phyloP scores from a whole-genome alignment of 768 basidiomycete species.

The Floccularia luteovirens region DNA sequence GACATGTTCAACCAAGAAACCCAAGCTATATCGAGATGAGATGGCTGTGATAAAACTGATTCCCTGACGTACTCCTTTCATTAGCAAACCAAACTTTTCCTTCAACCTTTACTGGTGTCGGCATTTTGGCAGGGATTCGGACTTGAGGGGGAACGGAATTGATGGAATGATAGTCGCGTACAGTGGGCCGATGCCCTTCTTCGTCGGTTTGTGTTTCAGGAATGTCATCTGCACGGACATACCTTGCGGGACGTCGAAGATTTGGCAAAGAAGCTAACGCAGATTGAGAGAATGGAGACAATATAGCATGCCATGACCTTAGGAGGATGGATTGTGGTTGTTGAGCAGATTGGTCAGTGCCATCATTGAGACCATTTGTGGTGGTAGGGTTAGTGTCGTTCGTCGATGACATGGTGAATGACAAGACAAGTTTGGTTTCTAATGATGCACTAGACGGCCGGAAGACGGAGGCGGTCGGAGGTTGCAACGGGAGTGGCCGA shows the following conservation, averaged over 20 bases:
- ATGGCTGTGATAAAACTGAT: not conserved
- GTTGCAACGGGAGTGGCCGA: not conserved
- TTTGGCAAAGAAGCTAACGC: slow-evolving; percentile 46
- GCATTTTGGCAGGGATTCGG: slow-evolving; percentile 74
- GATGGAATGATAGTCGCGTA: slow-evolving; percentile 73
- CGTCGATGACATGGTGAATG: not conserved
- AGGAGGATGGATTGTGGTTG: slow-evolving; percentile 38
- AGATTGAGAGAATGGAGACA: slow-evolving; percentile 58
- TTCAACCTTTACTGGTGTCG: slow-evolving; percentile 81
- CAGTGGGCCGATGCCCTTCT: slow-evolving; percentile 48
- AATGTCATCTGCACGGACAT: slow-evolving; percentile 68
- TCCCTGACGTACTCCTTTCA: slow-evolving; percentile 67
- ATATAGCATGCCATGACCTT: no score
- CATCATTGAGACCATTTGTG: no score
- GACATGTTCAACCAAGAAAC: slow-evolving; percentile 87
- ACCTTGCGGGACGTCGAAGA: slow-evolving; percentile 35
- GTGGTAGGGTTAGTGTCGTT: no score
- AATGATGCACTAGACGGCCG: no score
- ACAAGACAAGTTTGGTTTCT: no score
- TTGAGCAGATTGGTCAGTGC: no score
- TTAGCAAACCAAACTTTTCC: slow-evolving; percentile 98
- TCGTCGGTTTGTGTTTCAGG: slow-evolving; percentile 48
- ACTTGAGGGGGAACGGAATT: slow-evolving; percentile 55
- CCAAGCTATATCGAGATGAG: slow-evolving; percentile 53
- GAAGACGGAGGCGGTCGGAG: not conserved